Evolutionary conservation across 2,329 filamentous ascomycete genomes (phyloP), one percentile per base, ranked within the genome.

Genomic region (Kalmusia sp.): DNA sequence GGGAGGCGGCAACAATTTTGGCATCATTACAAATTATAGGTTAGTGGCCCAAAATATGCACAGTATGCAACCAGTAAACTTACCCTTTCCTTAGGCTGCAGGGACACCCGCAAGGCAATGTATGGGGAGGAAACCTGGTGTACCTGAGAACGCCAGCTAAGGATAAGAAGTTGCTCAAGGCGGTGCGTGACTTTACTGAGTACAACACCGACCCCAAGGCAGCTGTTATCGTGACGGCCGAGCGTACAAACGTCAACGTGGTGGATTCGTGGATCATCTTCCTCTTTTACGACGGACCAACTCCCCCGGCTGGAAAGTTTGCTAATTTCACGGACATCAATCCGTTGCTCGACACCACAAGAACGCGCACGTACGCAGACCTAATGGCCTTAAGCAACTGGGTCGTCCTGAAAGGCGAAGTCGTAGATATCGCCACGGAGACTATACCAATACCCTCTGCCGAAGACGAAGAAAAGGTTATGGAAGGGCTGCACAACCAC

Each of bases 161-260:
- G 33, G 65, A 76, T 4, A 63, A 72, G 4, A 62, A 70, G 4
- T 46, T 87, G 1, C 71, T 84, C 11, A 68, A 70, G 2, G 82
- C 81, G 1, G 70, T 82, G 3, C 77, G 79, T 19, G 80, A 85
- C 66, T 86, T 86, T 59, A 84, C 83, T 5, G 77, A 81, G 59
- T 68, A 69, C 53, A 76, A 87, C 67, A 84, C 85, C 63, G 68
- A 71, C 46, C 57, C 64, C 6, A 68, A 65, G 34, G 68, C 67
- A n/a, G 63, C 67, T 17, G 64, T 71, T 2, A 71, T 71, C 15
- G 64, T 69, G 6, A 71, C 68, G 11, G 63, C 64, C 0, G 67
- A 71, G 41, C 58, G 64, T 12, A 58, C 63, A 2, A 65, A 69
- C 21, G 17, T 70, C n/a, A 58, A 69, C 41, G 22, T 65, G 4